Conservation (phyloP, 805 yeast genomes). For the Dipodascus geniculatus region DNA sequence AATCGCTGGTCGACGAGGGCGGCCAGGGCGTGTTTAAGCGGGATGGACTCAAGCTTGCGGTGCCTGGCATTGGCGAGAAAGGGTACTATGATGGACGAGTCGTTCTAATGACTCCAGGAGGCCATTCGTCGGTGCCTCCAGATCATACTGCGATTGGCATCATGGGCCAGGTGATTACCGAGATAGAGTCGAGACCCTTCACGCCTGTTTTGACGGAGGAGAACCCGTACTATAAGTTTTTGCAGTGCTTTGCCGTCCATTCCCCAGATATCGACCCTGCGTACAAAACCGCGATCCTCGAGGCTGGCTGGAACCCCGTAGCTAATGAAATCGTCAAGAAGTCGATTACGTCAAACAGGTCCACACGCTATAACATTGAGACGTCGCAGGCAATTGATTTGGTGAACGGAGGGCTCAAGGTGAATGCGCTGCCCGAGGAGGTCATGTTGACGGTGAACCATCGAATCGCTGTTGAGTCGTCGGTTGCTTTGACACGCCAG, state of each 20-base stretch:
- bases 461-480: conserved; percentile 46
- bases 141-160: conserved; percentile 65
- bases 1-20: conserved; percentile 64
- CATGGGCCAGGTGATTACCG: conserved; percentile 40
- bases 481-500: conserved; percentile 31
- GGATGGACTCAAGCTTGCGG: conserved; percentile 26
- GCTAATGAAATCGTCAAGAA: neutral
- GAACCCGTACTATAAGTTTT: conserved; percentile 44
- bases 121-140: conserved; percentile 67
- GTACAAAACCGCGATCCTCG: neutral
- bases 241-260: conserved; percentile 51
- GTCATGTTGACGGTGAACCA: conserved; percentile 43
- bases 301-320: conserved; percentile 8
- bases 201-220: conserved; percentile 31
- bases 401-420: conserved; percentile 57
- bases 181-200: conserved; percentile 44
- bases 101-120: conserved; percentile 48
- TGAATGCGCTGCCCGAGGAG: conserved; percentile 62
- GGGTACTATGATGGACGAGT: conserved; percentile 38
- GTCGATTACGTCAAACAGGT: neutral
- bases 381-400: conserved; percentile 57
- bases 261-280: conserved; percentile 21
- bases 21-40: conserved; percentile 25
- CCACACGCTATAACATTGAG: conserved; percentile 28
- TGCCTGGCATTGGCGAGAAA: conserved; percentile 45